These are phyloP conservation scores for Mycena haematopus DNA, from an alignment of 768 basidiomycete species.

Conservation along the genomic window DNA sequence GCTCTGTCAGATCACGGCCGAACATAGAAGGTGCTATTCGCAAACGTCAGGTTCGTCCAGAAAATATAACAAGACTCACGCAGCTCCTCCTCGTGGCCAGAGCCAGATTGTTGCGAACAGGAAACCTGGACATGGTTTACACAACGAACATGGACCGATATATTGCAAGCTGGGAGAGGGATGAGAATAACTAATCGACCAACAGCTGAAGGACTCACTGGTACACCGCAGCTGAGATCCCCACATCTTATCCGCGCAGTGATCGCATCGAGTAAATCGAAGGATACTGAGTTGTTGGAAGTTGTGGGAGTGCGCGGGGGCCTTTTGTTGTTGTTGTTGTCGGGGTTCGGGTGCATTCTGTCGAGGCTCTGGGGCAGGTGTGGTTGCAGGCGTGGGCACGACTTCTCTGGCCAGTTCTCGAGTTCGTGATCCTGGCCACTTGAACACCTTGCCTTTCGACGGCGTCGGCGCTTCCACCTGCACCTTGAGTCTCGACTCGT, in stretches of 20 bases:
- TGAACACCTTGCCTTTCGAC: constrained; percentile 66
- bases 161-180: constrained; percentile 68
- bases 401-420: constrained; percentile 46
- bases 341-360: constrained; percentile 45
- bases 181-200: constrained; percentile 10
- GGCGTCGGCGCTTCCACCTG: constrained; percentile 52
- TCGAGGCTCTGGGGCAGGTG: constrained; percentile 40
- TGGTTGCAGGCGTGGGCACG: constrained; percentile 31
- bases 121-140: constrained; percentile 65
- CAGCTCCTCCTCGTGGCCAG: constrained; percentile 43
- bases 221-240: constrained; percentile 93
- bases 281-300: constrained; percentile 91
- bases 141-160: constrained; percentile 90
- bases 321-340: constrained; percentile 35
- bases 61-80: constrained; percentile 41
- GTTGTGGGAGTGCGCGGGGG: constrained; percentile 65
- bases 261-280: constrained; percentile 91
- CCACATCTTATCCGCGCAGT: constrained; percentile 99
- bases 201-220: constrained; percentile 55
- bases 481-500: constrained; percentile 46
- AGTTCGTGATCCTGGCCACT: constrained; percentile 68
- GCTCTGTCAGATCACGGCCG: constrained; percentile 86
- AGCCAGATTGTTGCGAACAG: constrained; percentile 62
- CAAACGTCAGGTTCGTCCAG: constrained; percentile 23
- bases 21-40: constrained; percentile 86